These are phyloP conservation scores for Prunus armeniaca DNA, from an alignment of 306 rosid species.

Conservation along the genomic window DNA sequence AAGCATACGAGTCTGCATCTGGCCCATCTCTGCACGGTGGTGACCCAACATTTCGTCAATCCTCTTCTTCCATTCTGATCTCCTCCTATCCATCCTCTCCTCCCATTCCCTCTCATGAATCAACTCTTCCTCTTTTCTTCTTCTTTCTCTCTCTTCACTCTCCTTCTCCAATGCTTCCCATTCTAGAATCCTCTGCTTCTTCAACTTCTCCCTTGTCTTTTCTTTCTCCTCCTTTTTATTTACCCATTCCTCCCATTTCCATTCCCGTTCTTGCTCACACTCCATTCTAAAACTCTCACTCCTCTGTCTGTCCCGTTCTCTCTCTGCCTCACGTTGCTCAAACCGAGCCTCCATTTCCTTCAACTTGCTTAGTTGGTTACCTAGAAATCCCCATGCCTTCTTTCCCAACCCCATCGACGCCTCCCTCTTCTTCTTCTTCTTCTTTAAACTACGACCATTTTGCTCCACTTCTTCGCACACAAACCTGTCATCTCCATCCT, in stretches of 20 bases:
- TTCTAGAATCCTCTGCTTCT: slow-evolving; percentile 66
- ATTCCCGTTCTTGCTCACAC: slow-evolving; percentile 66
- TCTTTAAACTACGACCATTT: slow-evolving; percentile 41
- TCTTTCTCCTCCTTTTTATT: slow-evolving; percentile 57
- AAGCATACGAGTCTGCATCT: slow-evolving; percentile 80
- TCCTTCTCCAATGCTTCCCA: slow-evolving; percentile 82
- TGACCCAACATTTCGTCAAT: slow-evolving; percentile 69
- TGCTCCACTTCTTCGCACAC: slow-evolving; percentile 68
- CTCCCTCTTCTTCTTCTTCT: slow-evolving; percentile 68
- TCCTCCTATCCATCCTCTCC: slow-evolving; percentile 73
- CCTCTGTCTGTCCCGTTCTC: slow-evolving; percentile 72
- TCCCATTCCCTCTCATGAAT: slow-evolving; percentile 68
- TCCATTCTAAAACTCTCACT: slow-evolving; percentile 55
- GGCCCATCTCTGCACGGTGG: slow-evolving; percentile 83
- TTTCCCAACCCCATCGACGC: slow-evolving; percentile 56
- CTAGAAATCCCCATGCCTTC: slow-evolving; percentile 70
- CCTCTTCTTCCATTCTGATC: slow-evolving; percentile 85
- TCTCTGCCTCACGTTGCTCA: slow-evolving; percentile 73
- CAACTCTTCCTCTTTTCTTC: slow-evolving; percentile 77
- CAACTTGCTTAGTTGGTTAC: slow-evolving; percentile 61
- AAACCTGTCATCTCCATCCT: slow-evolving; percentile 67
- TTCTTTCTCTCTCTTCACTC: slow-evolving; percentile 68
- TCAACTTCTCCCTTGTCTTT: slow-evolving; percentile 51
- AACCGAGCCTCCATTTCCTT: slow-evolving; percentile 74
- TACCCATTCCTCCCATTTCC: slow-evolving; percentile 64